A percentile compares a stretch with the other conserved stretches of the same genome.
Conservation (phyloP, 169 alveolate species). For the Fabrea salina region DNA sequence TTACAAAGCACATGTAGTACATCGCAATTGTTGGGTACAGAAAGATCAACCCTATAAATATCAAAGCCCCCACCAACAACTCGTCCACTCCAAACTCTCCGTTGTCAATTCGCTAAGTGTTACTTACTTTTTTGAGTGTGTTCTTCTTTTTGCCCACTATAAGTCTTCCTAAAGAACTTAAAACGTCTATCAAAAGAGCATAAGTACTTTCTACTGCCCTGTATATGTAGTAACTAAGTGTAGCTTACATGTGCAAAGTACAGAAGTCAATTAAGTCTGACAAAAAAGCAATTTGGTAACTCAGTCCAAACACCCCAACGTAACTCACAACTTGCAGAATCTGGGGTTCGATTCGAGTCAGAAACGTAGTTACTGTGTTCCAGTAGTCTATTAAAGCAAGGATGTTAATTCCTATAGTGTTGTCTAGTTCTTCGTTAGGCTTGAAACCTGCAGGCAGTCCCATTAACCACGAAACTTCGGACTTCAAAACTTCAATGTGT, state of each 20-base stretch:
- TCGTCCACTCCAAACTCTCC: conserved; percentile 23
- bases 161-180: conserved; percentile 6
- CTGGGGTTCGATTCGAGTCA: conserved; percentile 23
- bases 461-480: conserved; percentile 47
- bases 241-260: conserved; percentile 35
- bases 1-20: conserved; percentile 41
- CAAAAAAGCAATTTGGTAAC: conserved; percentile 29
- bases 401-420: conserved; percentile 37
- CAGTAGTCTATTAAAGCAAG: conserved; percentile 34
- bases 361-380: conserved; percentile 33
- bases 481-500: conserved; percentile 44
- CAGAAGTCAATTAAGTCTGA: conserved; percentile 40
- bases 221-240: conserved; percentile 12
- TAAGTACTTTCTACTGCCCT: background rate
- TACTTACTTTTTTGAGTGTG: background rate
- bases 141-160: conserved; percentile 12
- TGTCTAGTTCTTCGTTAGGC: conserved; percentile 49
- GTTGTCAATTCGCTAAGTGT: conserved; percentile 15
- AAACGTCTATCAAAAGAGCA: background rate
- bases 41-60: conserved; percentile 43
- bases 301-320: conserved; percentile 34
- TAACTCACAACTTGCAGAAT: conserved; percentile 25
- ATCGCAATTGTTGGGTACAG: conserved; percentile 52
- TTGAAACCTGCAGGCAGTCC: conserved; percentile 58
- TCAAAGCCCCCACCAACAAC: conserved; percentile 48